A percentile compares a stretch with the other conserved stretches of the same genome.
These are phyloP conservation scores for Silene uniflora DNA, from an alignment of 148 eudicot species.

Conservation along the genomic window DNA sequence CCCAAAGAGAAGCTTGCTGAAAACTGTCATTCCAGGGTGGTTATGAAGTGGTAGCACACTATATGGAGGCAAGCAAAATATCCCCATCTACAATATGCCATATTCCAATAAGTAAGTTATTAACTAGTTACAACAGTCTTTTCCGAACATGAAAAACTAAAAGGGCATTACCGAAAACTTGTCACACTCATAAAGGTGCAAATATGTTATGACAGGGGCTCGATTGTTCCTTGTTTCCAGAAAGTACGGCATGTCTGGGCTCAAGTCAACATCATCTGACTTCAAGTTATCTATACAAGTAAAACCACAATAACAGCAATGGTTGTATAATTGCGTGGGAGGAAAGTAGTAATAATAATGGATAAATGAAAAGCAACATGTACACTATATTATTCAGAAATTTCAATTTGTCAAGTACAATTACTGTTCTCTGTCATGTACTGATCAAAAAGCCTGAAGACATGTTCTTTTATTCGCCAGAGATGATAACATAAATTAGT, in stretches of 20 bases:
- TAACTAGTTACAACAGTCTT: background rate
- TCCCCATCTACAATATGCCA: constrained; percentile 55
- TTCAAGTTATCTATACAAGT: constrained; percentile 50
- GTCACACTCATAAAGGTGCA: constrained; percentile 58
- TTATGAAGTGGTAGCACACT: constrained; percentile 80
- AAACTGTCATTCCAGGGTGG: constrained; percentile 91
- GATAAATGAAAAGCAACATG: too few species aligned
- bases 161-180: constrained; percentile 64
- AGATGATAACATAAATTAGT: too few species aligned
- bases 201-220: constrained; percentile 54
- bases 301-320: background rate
- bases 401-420: too few species aligned
- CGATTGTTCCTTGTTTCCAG: constrained; percentile 24
- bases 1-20: constrained; percentile 83
- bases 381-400: too few species aligned
- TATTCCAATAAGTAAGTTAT: background rate
- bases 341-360: too few species aligned
- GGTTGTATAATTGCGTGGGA: too few species aligned
- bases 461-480: too few species aligned
- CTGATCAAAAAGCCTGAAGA: too few species aligned
- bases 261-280: constrained; percentile 57
- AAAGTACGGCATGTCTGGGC: constrained; percentile 61
- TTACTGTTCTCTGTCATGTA: too few species aligned
- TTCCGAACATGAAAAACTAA: too few species aligned
- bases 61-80: constrained; percentile 83